Base-by-base conservation (phyloP, 73 alveolate genomes). In the Strombidium stylifer region DNA sequence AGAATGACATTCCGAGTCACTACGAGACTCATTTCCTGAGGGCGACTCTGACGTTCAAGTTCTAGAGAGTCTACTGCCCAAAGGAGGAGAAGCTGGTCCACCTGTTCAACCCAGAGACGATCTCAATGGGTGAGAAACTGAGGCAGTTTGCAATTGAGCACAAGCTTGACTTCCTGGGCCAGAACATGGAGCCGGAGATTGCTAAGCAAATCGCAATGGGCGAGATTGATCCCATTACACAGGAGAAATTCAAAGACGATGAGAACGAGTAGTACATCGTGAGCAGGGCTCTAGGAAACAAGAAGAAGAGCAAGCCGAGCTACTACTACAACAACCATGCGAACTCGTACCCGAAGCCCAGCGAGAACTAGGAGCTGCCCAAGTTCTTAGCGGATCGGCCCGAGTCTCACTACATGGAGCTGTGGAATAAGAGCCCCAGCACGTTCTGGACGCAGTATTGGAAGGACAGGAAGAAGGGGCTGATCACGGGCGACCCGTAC, bases 1-100 rank as follows among this genome's bases (percentile, higher is more conserved):
- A 75, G 46, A 50, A 18, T 16, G 54, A 36, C 6, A 88, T 90
- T 34, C 94, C 93, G n/a, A 75, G 50, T 46, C 98, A 83, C 65
- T 90, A 91, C 51, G 78, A 75, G 24, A 82, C 87, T 24, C 60
- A 82, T 45, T 96, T 90, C 71, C 87, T 80, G 79, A 85, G 85
- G 59, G 98, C 99, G 0, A 73, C 81, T 75, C 71, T 87, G 44
- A 90, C 99, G 1, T 96, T 96, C 69, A 86, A 92, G 48, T 93
- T 77, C 51, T 93, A 96, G 66, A 70, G 83, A 1, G 98, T 96
- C 0, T 96, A 75, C 68, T 93, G 98, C 62, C 99, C 99, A 20
- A 40, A 73, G 8, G 69, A 74, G 47, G 66, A 92, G 42, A 81
- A 93, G 61, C 39, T 84, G 46, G 93, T 71, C 16, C 57, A 81